Base-by-base conservation (phyloP, 371 early-diverging fungal species). In the Lichtheimia hyalospora region DNA sequence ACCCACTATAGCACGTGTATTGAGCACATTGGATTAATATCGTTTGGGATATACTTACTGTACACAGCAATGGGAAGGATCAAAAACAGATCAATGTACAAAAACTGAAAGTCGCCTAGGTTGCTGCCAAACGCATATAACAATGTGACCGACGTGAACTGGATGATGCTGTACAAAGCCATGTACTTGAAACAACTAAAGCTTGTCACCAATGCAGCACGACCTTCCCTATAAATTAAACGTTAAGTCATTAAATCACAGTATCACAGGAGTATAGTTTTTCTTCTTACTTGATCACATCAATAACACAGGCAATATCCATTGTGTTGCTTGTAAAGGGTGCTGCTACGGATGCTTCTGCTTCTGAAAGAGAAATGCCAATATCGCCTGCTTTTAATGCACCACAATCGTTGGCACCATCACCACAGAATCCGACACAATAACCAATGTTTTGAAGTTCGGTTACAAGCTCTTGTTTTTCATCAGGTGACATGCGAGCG, bases 401-500 rank as follows among this genome's bases (percentile, higher is more conserved):
- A 20, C 97, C 98, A 79, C 97, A 97, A 75, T 99, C 99, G 68
- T 99, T 99, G 34, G 99, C 99, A 7, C 99, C 99, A 79, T 99
- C 99, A n/a, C 99, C 99, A 76, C 96, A 96, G 63, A 99, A 97
- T 0, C 96, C 94, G 7, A 94, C 91, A 65, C 91, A 92, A 73
- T 97, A 95, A 5, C 92, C 97, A 28, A 97, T 77, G 13, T 77
- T 82, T 73, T 97, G 96, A 21, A 97, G 75, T 44, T 84, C 83
- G 63, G 92, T 91, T 2, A 99, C 96, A 10, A 99, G 79, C 62
- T 93, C 90, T 54, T 92, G 94, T 65, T 99, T 99, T 72, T 98
- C 97, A 62, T 96, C 98, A 0, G 99, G 99, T 1, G 96, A 97
- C 98, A 99, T 99, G 60, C 99, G 86, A 1, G 99, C 98, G 79